phyloP scores from a whole-genome alignment of 306 rosid species.

The Quercus bicolor region DNA sequence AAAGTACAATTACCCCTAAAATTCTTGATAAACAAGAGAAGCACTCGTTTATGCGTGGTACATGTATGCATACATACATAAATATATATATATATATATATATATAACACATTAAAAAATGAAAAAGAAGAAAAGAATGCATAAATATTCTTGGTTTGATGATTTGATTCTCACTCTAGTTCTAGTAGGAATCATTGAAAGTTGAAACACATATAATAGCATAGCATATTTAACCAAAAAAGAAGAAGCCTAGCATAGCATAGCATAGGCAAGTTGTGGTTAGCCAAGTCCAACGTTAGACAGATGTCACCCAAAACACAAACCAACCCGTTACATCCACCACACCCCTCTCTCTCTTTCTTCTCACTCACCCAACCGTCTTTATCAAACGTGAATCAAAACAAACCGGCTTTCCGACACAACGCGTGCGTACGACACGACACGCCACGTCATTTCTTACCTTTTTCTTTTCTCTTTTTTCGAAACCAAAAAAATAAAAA shows the following conservation, averaged over 20 bases:
- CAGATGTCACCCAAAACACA: not conserved
- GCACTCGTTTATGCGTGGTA: too few relatives aligned
- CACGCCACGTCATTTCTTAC: not conserved
- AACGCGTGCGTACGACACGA: slow-evolving; percentile 26
- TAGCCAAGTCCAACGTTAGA: not conserved
- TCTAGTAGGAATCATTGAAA: too few relatives aligned
- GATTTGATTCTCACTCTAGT: not conserved
- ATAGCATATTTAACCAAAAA: too few relatives aligned
- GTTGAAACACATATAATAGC: too few relatives aligned
- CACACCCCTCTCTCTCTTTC: too few relatives aligned
- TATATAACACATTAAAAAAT: not conserved
- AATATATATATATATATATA: not conserved
- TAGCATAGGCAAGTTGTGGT: not conserved
- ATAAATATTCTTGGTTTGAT: not conserved
- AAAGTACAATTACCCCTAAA: too few relatives aligned
- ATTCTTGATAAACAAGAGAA: too few relatives aligned
- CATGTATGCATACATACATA: too few relatives aligned
- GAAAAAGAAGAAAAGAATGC: not conserved
- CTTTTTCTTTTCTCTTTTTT: too few relatives aligned
- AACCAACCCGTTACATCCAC: not conserved
- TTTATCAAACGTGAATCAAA: not conserved
- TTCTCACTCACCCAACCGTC: not conserved
- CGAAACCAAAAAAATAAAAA: not conserved
- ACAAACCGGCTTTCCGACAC: not conserved
- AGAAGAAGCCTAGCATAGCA: too few relatives aligned